Base-by-base conservation (phyloP, 75 land plant genomes). In the Larix kaempferi region DNA sequence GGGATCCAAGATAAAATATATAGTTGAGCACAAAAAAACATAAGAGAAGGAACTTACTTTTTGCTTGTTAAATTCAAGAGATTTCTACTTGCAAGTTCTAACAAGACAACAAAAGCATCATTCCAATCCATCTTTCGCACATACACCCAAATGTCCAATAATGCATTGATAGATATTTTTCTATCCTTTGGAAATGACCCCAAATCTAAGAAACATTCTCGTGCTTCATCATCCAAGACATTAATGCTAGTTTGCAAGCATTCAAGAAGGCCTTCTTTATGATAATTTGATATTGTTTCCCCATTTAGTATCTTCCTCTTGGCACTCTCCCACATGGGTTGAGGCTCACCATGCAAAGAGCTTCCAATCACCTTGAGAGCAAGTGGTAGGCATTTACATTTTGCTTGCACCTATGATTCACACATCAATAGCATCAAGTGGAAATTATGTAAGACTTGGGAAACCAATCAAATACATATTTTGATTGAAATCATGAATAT, bases 311-410 rank as follows among this genome's bases (percentile, higher is more conserved):
- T 59, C 76, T 78, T 83, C 35, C 74, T 83, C 75, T 78, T 81
- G 15, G 87, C 87, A 63, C 86, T 78, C 25, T 61, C 73, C 92
- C 92, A 90, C 10, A 77, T 74, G 79, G 71, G 75, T 35, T 80
- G 79, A 35, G 80, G 80, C 58, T 80, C 82, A 7, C 75, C 84
- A 19, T 79, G 60, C 14, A 90, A 55, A 10, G 89, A 90, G 60
- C 87, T 82, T 58, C 89, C 92, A 41, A 90, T 85, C 62, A 90
- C 92, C 77, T 90, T 87, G 13, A 90, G 84, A 66, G 89, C 92
- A 73, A 90, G 54, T 0, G 92, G 92, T 22, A 87, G 86, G 13
- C 92, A 87, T 81, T 83, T 85, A 59, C 92, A 90, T 63, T 87
- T 86, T 52, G 49, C 61, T 44, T 87, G 87, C 58, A 90, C 78